Evolutionary conservation across 495 filamentous ascomycete species (phyloP), one percentile per base, ranked within the genome.

Genomic region (Aspergillus incahuasiensis): DNA sequence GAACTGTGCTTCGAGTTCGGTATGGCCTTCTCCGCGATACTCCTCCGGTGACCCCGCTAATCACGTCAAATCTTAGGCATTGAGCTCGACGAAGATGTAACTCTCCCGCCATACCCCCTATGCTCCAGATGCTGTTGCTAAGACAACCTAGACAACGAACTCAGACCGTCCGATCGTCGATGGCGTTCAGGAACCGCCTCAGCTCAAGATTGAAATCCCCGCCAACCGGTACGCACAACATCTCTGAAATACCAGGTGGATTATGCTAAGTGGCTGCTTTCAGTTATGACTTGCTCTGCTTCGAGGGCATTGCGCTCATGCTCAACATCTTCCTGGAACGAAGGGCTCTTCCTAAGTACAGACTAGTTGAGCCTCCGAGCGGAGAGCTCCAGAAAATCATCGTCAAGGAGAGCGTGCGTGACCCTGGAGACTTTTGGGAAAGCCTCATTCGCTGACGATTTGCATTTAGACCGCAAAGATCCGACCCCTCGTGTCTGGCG

Each of bases 1-100:
- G 87, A 95, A 66, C 77, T 99, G 61, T 99, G 94, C 69, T 98
- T 99, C 81, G 94, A 99, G 61, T 99, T 96, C 69, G 94, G 91
- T 85, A 72, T 61, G 79, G 69, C 48, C 54, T 44, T 20, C 13
- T 40, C 38, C 38, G 47, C 38, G 9, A 35, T 53, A 32, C 40
- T 47, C 35, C 19, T 57, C 55, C 65, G 38, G 67, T 63, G 64
- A 66, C 69, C 66, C 41, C 55, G 66, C 74, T 80, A 58, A 81
- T 56, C 32, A 11, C 28, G 22, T 56, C 46, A n/a, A 41, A 54
- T 50, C 55, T 54, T 57, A 87, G 84, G 87, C 53, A 95, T 98
- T 65, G 94, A 98, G 69, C 84, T 98, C 59, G 94, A 98, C 74
- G 91, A 96, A 77, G 94, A 98, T 76, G 86, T 87, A 79, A 47